Percentiles rank a stretch among this genome's conserved stretches.
Conservation (phyloP, 768 basidiomycete species). For the Serendipita vermifera region DNA sequence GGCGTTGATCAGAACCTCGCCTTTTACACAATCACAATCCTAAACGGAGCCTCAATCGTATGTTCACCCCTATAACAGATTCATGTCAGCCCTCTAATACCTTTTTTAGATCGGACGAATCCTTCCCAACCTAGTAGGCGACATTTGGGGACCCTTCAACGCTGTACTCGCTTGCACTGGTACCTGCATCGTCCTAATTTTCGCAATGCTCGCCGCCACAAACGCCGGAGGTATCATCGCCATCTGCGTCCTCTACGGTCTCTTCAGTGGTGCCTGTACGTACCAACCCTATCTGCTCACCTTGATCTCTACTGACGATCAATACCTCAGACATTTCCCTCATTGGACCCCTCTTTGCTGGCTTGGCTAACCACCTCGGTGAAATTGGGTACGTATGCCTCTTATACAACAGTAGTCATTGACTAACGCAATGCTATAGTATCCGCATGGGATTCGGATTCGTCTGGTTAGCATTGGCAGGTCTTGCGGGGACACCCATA, state of each 20-base stretch:
- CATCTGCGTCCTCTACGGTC: conserved; percentile 14
- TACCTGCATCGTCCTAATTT: conserved; percentile 9
- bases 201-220: conserved; percentile 12
- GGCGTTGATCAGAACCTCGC: conserved; percentile 11
- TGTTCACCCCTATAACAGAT: no score
- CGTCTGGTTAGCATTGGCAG: neutral
- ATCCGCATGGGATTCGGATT: conserved; percentile 10
- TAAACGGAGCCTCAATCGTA: conserved; percentile 26
- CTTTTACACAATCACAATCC: conserved; percentile 23
- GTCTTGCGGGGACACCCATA: conserved; percentile 10
- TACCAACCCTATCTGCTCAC: neutral
- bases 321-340: neutral
- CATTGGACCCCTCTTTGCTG: neutral
- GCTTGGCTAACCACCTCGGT: neutral
- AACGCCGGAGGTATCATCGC: neutral
- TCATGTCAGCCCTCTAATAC: neutral
- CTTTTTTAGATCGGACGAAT: conserved; percentile 24
- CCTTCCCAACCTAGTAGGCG: conserved; percentile 26
- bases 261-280: conserved; percentile 16
- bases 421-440: neutral
- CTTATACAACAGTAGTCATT: neutral
- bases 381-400: neutral
- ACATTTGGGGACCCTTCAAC: conserved; percentile 21
- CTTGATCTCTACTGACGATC: neutral
- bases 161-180: conserved; percentile 8